These are phyloP conservation scores for Aspergillus sp. DNA, from an alignment of 2,329 filamentous ascomycete species.

Conservation along the genomic window DNA sequence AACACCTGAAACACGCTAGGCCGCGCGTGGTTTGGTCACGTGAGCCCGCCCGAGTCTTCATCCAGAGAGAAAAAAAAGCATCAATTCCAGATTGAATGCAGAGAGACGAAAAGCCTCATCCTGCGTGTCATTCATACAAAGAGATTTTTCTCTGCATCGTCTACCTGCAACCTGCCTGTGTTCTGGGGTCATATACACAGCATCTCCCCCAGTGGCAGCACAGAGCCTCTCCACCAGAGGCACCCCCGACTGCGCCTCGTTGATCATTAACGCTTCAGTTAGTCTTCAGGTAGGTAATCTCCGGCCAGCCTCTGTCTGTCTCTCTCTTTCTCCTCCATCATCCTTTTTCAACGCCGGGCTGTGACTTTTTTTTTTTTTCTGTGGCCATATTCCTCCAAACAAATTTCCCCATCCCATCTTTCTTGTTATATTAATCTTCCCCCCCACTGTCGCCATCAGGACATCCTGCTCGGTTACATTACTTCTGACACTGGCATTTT, in stretches of 20 bases:
- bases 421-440: background rate
- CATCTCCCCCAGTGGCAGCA: too few species aligned
- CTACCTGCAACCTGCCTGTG: too few species aligned
- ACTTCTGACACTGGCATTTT: constrained; percentile 22
- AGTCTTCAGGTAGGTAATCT: constrained; percentile 16
- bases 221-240: too few species aligned
- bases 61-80: constrained; percentile 10
- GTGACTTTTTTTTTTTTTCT: constrained; percentile 1
- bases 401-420: background rate
- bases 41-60: constrained; percentile 12
- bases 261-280: constrained; percentile 20
- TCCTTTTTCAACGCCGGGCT: background rate
- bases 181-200: too few species aligned
- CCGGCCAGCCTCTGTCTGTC: constrained; percentile 6
- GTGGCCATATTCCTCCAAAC: background rate
- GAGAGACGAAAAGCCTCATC: too few species aligned
- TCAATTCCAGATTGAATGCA: constrained; percentile 6
- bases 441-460: constrained; percentile 9
- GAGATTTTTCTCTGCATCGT: too few species aligned
- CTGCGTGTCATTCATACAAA: too few species aligned
- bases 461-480: constrained; percentile 14
- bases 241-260: constrained; percentile 18
- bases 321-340: constrained; percentile 2
- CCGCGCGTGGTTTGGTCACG: constrained; percentile 13
- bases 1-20: constrained; percentile 26